These are phyloP conservation scores for Vanderwaltozyma verrucispora DNA, from an alignment of 805 yeast species.

Conservation along the genomic window DNA sequence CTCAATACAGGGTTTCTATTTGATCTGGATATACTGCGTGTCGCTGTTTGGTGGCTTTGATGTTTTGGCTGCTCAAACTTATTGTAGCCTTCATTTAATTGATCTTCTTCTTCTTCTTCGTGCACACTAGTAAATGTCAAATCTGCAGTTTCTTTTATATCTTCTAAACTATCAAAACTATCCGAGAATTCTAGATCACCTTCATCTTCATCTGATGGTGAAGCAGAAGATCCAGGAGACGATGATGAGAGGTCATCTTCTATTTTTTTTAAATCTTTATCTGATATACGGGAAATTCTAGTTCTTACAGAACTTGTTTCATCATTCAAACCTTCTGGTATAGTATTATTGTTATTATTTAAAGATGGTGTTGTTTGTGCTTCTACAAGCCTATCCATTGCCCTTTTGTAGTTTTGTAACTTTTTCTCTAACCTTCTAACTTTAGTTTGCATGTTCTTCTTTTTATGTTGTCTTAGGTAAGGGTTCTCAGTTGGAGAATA, in stretches of 20 bases:
- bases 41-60: background rate
- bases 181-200: conserved; percentile 4
- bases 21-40: background rate
- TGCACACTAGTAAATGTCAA: conserved; percentile 1
- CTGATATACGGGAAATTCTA: conserved; percentile 20
- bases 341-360: background rate
- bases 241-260: too few relatives aligned
- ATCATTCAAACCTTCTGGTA: background rate
- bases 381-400: conserved; percentile 15
- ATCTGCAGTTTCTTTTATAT: background rate
- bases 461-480: conserved; percentile 1
- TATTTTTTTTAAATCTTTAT: conserved; percentile 15
- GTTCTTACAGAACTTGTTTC: conserved; percentile 4
- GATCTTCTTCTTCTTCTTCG: background rate
- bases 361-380: conserved; percentile 1
- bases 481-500: background rate
- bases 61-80: background rate
- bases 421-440: conserved; percentile 22
- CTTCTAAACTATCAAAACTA: background rate
- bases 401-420: conserved; percentile 20
- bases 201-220: conserved; percentile 3
- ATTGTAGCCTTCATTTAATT: too few relatives aligned
- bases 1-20: conserved; percentile 3
- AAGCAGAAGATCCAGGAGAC: conserved; percentile 14
- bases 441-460: conserved; percentile 16